Base-by-base conservation (phyloP, 208 protist species). In the Wallacemonas sp. region DNA sequence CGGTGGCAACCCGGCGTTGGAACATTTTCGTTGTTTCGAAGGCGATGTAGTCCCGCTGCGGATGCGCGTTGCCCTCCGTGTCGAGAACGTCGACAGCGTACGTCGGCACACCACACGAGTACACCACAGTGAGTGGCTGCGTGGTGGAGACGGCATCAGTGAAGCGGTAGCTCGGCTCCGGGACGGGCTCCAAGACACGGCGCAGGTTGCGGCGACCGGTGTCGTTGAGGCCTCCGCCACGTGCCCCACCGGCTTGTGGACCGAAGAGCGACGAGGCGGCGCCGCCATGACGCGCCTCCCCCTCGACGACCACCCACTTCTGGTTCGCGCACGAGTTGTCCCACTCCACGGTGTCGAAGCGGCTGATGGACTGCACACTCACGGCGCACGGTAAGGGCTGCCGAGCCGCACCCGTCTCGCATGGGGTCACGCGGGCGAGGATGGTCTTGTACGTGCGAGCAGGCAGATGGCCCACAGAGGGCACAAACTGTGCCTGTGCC, bases 11-110 rank as follows among this genome's bases (percentile, higher is more conserved):
- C 12, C 95, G 78, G 34, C 76, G 78, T 79, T 98, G 94, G 72
- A 98, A 98, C 66, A 99, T 92, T 66, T 98, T 96, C 27, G 97
- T 99, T 26, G 72, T 68, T 8, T 74, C 63, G 59, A 99, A 99
- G 2, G 50, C 53, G 8, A 99, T 81, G 9, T 41, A 5, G 13
- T 68, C 41, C 27, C 13, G 38, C 15, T 78, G 41, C 37, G 82
- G 53, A 26, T 73, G 22, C 34, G 73, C 66, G 55, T 72, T 68
- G 27, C 57, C 62, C 9, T 76, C 58, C 53, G 53, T 68, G 66
- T 76, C 65, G 15, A 76, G 64, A 15, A 91, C 48, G 21, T 63
- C 53, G 5, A 92, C 19, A 34, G 78, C 66, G 57, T 89, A 95
- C 6, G 71, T 61, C 22, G 90, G 78, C 44, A 63, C 61, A 36